phyloP scores from a whole-genome alignment of 2,329 filamentous ascomycete species.

The Cordyceps pruinosa region DNA sequence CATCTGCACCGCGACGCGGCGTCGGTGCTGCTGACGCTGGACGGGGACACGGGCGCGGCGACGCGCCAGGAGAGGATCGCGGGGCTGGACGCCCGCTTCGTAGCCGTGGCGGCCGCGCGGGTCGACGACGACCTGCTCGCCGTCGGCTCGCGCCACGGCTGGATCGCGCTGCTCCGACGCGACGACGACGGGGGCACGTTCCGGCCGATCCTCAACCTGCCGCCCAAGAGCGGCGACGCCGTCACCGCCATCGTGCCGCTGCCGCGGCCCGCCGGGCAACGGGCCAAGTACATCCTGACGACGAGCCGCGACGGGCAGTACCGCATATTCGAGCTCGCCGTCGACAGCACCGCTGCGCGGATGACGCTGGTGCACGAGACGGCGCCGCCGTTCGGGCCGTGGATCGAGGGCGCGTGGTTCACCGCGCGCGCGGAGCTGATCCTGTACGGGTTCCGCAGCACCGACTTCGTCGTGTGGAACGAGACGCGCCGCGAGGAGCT shows the following conservation, averaged over 20 bases:
- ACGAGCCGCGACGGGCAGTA: constrained; percentile 73
- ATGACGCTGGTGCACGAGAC: constrained; percentile 58
- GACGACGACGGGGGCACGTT: constrained; percentile 20
- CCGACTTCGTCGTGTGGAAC: constrained; percentile 76
- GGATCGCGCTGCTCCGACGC: constrained; percentile 30
- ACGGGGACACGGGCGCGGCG: constrained; percentile 24
- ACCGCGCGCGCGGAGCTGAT: constrained; percentile 46
- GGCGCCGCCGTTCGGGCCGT: constrained; percentile 62
- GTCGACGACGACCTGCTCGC: constrained; percentile 35
- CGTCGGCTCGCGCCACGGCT: constrained; percentile 49
- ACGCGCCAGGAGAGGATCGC: constrained; percentile 25
- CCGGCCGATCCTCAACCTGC: constrained; percentile 25
- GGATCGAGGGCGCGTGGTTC: constrained; percentile 68
- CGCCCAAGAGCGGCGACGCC: constrained; percentile 48
- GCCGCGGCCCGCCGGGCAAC: constrained; percentile 18
- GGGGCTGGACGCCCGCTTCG: constrained; percentile 41
- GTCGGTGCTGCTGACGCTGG: constrained; percentile 36
- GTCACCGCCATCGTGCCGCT: constrained; percentile 59
- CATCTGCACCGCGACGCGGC: constrained; percentile 39
- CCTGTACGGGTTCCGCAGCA: constrained; percentile 75
- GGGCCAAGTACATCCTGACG: constrained; percentile 50
- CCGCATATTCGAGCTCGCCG: constrained; percentile 50
- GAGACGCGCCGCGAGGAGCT: constrained; percentile 63
- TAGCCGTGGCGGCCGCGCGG: constrained; percentile 40
- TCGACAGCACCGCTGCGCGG: constrained; percentile 13